A percentile compares a stretch with the other conserved stretches of the same genome.
phyloP scores from a whole-genome alignment of 139 green algal species.

The Chlamydomonas schloesseri region DNA sequence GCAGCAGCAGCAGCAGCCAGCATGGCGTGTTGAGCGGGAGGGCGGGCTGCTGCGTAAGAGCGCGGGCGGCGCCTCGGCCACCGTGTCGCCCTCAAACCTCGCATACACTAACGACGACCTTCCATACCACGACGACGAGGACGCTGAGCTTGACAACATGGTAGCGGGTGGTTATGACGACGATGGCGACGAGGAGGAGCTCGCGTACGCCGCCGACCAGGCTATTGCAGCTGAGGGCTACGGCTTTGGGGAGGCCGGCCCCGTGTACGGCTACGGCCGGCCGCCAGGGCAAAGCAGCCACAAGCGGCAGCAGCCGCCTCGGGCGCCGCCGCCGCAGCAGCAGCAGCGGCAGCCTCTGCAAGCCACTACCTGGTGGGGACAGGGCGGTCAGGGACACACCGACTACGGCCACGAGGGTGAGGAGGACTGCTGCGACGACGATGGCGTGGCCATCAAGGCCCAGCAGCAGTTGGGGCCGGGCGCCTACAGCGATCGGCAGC shows the following conservation, averaged over 20 bases:
- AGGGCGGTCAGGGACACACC: not conserved
- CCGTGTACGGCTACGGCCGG: too few species aligned
- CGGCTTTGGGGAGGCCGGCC: not conserved
- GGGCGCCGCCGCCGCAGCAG: too few species aligned
- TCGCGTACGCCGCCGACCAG: not conserved
- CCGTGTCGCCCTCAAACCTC: not conserved
- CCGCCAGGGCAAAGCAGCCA: not conserved
- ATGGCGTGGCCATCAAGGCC: too few species aligned
- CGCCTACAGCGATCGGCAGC: too few species aligned
- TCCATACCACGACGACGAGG: not conserved
- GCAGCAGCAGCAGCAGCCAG: constrained; percentile 10
- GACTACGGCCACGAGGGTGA: not conserved
- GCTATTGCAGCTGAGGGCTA: not conserved
- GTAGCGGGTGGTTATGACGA: too few species aligned
- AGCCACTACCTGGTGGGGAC: not conserved
- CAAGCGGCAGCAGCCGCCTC: not conserved
- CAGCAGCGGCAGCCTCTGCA: not conserved
- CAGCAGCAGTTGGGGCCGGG: too few species aligned
- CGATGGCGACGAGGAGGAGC: not conserved
- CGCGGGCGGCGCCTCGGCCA: not conserved
- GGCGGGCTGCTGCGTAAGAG: not conserved
- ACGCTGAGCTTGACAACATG: too few species aligned
- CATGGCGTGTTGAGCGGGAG: not conserved
- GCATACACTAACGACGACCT: too few species aligned
- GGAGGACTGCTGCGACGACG: not conserved